phyloP scores from a whole-genome alignment of 768 basidiomycete species.

The Mycena vitilis region DNA sequence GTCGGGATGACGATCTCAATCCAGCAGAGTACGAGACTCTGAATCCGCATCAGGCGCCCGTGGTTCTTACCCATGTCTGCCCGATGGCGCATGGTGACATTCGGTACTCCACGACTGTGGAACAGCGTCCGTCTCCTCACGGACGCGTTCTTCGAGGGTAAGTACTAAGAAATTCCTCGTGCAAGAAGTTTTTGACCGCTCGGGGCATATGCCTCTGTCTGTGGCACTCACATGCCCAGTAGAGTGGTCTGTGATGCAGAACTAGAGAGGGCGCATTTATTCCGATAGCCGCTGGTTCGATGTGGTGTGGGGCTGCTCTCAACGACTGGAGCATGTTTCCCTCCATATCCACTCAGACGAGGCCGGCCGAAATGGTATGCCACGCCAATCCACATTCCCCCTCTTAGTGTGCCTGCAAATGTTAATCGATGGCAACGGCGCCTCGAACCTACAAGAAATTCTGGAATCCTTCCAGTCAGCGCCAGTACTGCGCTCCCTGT shows the following conservation, averaged over 20 bases:
- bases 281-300: neutral
- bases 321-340: neutral
- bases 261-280: too few species aligned
- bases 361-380: neutral
- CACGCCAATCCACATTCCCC: neutral
- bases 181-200: neutral
- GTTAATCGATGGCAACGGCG: neutral
- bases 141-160: neutral
- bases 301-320: neutral
- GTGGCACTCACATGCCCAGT: neutral
- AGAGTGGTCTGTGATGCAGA: neutral
- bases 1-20: neutral
- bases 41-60: neutral
- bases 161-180: neutral
- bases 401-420: neutral
- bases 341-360: neutral
- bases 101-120: conserved; percentile 10
- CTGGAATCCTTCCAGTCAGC: conserved; percentile 1
- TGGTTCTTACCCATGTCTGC: conserved; percentile 11
- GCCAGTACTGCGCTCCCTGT: neutral
- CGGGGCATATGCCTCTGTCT: neutral
- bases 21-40: neutral
- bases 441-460: neutral
- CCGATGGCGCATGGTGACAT: conserved; percentile 3
- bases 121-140: neutral